Evolutionary conservation across 1,284 basidiomycete species (phyloP), one percentile per base, ranked within the genome.

Genomic region (Ustilago cynodontis): DNA sequence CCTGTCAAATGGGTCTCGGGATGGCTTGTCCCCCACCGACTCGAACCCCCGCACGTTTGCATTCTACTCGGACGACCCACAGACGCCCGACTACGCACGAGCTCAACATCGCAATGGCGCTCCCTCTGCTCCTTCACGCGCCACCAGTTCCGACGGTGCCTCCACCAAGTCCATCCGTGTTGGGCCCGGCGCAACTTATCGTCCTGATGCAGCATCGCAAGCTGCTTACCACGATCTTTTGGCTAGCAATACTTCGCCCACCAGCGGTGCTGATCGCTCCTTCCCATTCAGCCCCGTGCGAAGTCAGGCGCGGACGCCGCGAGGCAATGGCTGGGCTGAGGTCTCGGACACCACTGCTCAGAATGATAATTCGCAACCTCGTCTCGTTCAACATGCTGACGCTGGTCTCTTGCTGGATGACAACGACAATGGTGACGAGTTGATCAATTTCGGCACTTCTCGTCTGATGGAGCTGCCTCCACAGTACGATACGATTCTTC

Each of bases 391-490:
- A 14, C 80, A 82, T 39, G 56, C 77, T 14, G 80, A 82, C 35
- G 80, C 79, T 0, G 80, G 80, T 7, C 57, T 81, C 20, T 49
- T 82, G 39, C 52, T 82, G n/a, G 79, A 81, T 62, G 77, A 82
- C 60, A 63, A 62, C n/a, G 58, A 70, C 37, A 59, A 77, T 29
- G 79, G 72, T n/a, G 79, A 77, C 39, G 79, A 71, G 47, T 56
- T 59, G 16, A 66, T 70, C 35, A 56, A 63, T 22, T 53, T 68
- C 1, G 57, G 56, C 14, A 52, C 45, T 0, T 65, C 61, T 16
- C 67, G 65, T 18, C 14, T 78, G 35, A 71, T 80, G 55, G 80
- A 82, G 56, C 58, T 82, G 18, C 80, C 80, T 4, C 80, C 80
- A 26, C 71, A 80, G 63, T 82, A 82, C 52, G 77, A 80, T 22